Base-by-base conservation (phyloP, 306 rosid species). In the Trichosanthes cucumerina region DNA sequence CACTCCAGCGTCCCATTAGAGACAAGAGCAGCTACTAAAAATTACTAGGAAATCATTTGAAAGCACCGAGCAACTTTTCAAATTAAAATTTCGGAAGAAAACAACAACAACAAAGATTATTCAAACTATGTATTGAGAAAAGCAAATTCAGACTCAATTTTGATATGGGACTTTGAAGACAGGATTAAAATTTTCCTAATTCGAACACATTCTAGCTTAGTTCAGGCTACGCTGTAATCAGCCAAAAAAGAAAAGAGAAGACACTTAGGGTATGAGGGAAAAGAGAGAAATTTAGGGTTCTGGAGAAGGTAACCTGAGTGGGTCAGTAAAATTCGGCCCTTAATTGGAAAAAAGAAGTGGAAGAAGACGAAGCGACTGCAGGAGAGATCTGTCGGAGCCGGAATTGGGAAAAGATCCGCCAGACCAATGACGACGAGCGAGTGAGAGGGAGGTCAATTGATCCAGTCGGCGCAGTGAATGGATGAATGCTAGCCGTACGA, bases 261-360 rank as follows among this genome's bases (percentile, higher is more conserved):
- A 68, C 34, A 7, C 66, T 4, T 11, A 16, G 16, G 7, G 6
- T 36, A 66, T 2, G 49, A 65, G 14, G 9, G 15, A 11, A 12
- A 19, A 3, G 14, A 44, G 11, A 64, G 43, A 65, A 33, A 71
- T 43, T 77, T 79, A 65, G 83, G 88, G 86, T 76, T 82, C 36
- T 43, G 63, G 50, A 49, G 76, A 34, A 18, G 11, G 60, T 50
- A 75, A 75, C 78, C 78, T 36, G 50, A 38, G 72, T 34, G 44
- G 60, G 33, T 68, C 52, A 68, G 52, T 68, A 70, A 8, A 5
- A 70, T n/a, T 49, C 38, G 43, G 26, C 19, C 10, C 43, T 15
- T 28, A 14, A 23, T 49, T 31, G 78, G 41, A 23, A 73, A 49
- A 31, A 49, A 47, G 43, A 73, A 28, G 62, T 18, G 21, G 39